Base-by-base conservation (phyloP, 169 alveolate genomes). In the Plasmodium gonderi region DNA sequence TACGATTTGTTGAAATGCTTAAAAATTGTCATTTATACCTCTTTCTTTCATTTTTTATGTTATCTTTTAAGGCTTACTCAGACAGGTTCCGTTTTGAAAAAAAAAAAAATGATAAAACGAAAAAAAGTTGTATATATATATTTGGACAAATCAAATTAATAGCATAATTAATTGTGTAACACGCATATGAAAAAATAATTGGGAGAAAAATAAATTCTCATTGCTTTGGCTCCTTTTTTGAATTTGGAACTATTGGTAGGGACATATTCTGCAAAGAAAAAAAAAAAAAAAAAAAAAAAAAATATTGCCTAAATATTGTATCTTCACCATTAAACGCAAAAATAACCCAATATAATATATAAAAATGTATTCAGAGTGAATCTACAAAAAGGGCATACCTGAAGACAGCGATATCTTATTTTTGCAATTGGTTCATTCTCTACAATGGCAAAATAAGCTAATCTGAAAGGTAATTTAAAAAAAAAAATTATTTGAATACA, bases 391-490 rank as follows among this genome's bases (percentile, higher is more conserved):
- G 36, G 47, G 26, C 29, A 33, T 69, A 96, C 98, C 95, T 95
- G 96, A 23, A 96, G 97, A 87, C 97, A 96, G 33, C 98, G 94
- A 83, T 95, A 97, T 23, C 97, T 93, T 26, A 97, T 97, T 31
- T 99, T 94, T 51, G 97, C 95, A 33, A 96, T 83, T 76, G 98
- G 95, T 64, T 96, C 98, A 79, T 98, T 98, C 95, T 98, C 99
- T 44, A 95, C 99, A 23, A 97, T 95, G 0, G 98, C 96, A 94
- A 98, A 97, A 91, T 96, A 98, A n/a, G 99, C 97, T 79, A 98
- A 80, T 23, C 98, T 92, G 47, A 72, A 49, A 29, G 45, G 17
- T 7, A 14, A 49, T 31, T 17, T 9, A 31, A 38, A 65, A 80
- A 74, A 44, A 83, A n/a, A 12, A 14, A 29, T 33, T n/a, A 72